Base-by-base conservation (phyloP, 2,329 filamentous ascomycete genomes). In the Diaporthe nobilis region DNA sequence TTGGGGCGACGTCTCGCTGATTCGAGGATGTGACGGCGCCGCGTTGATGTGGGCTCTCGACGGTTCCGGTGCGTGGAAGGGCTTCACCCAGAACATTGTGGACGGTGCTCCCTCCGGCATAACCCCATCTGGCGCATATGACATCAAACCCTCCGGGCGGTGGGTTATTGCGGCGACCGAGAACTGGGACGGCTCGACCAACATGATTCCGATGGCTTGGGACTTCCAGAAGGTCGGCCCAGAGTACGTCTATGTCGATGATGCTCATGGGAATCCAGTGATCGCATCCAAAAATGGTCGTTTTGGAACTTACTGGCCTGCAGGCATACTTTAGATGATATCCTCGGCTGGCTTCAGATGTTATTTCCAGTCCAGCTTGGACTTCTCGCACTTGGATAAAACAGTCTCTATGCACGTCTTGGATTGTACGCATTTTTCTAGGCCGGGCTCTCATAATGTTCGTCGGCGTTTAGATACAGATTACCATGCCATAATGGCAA, bases 1-100 rank as follows among this genome's bases (percentile, higher is more conserved):
- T 60, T 82, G 80, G 80, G 77, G 68, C 25, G 81, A 82, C 37
- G 77, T 81, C 10, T 80, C 79, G n/a, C 72, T 81, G n/a, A 82
- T 82, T 67, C 77, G 80, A 9, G 80, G 80, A 55, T 80, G 79
- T 74, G 80, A 82, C 68, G 81, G 81, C 42, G 74, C 70, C 25
- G 75, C 77, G 17, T 31, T 80, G 70, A 74, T 79, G 22, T 79
- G 78, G 78, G 74, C 78, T 28, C 67, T 75, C 34, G 80, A 81
- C 60, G 77, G 77, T 34, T 76, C 77, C 34, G 74, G 78, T 6
- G 78, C 78, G 6, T 79, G 78, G 78, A 80, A 79, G 75, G 79
- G 80, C 13, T 82, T 81, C 61, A 78, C 77, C 7, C 77, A 80
- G 47, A 76, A 72, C 55, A 78, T 82, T 37, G 65, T 82, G 34